phyloP scores from a whole-genome alignment of 1,139 yeast species.

The Hansenula lynferdii region DNA sequence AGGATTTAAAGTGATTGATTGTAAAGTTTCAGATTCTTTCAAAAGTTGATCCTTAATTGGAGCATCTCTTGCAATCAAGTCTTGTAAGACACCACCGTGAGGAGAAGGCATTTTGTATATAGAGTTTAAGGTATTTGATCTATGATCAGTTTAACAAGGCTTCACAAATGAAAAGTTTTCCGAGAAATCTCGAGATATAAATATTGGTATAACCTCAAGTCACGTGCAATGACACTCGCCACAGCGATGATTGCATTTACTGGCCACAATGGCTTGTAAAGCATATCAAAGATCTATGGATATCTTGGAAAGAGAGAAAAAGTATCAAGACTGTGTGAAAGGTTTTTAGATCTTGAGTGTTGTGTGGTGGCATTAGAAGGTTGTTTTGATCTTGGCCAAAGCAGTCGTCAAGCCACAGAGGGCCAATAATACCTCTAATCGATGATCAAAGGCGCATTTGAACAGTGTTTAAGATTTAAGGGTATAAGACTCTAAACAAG shows the following conservation, averaged over 20 bases:
- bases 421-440: no score
- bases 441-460: no score
- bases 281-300: not conserved
- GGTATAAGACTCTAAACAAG: no score
- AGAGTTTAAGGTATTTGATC: no score
- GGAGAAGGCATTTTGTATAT: constrained; percentile 60
- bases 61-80: constrained; percentile 78
- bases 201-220: constrained; percentile 1
- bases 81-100: constrained; percentile 89
- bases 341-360: no score
- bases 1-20: constrained; percentile 60
- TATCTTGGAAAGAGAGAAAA: no score
- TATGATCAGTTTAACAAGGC: no score
- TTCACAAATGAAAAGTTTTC: not conserved
- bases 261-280: not conserved
- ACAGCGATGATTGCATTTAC: constrained; percentile 1
- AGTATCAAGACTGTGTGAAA: no score
- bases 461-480: no score
- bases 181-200: not conserved
- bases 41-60: constrained; percentile 51
- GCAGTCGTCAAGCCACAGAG: no score
- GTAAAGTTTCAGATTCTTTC: constrained; percentile 51
- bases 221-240: constrained; percentile 14
- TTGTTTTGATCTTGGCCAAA: no score
- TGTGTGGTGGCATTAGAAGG: no score